phyloP scores from a whole-genome alignment of 23 red algal species.

The Gracilaria domingensis region DNA sequence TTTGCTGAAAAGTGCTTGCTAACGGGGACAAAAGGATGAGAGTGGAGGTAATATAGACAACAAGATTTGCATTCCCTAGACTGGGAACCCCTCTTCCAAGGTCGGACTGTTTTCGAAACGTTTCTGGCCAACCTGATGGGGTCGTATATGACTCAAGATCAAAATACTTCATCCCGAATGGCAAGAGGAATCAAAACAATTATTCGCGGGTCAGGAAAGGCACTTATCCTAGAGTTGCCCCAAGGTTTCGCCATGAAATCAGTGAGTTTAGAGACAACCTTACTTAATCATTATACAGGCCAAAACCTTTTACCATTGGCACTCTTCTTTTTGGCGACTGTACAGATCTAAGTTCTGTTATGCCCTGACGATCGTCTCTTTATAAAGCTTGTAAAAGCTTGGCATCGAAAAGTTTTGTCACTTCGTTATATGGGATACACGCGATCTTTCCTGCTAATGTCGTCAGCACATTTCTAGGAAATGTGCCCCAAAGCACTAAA shows the following conservation, averaged over 20 bases:
- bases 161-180: no score
- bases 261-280: neutral
- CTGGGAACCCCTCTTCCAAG: no score
- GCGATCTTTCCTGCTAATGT: neutral
- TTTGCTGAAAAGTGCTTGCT: no score
- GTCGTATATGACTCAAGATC: no score
- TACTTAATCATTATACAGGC: neutral
- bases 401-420: neutral
- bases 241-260: neutral
- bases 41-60: neutral
- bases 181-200: constrained; percentile 1
- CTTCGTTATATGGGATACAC: neutral
- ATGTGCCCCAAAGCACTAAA: neutral
- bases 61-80: neutral
- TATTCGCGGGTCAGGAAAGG: neutral
- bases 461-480: neutral
- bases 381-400: neutral
- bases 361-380: neutral
- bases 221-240: neutral
- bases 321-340: neutral
- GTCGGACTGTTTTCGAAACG: neutral
- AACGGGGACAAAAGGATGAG: no score
- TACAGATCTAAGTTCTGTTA: neutral
- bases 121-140: neutral
- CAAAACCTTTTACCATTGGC: neutral